Conservation (phyloP, 2,329 filamentous ascomycete genomes). For the Trichoderma arundinaceum region DNA sequence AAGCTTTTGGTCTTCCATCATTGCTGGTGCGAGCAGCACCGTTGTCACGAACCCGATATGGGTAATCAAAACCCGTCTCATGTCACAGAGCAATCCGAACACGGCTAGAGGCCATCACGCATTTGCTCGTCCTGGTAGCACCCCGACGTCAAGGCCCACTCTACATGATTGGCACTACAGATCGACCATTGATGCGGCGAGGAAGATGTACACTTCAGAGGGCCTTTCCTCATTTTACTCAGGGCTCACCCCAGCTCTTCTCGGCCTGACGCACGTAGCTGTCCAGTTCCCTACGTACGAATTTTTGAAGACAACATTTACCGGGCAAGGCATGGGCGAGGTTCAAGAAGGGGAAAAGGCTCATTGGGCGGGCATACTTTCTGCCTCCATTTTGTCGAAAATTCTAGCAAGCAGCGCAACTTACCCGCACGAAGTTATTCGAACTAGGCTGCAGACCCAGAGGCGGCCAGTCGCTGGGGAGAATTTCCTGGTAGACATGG, state of each 20-base stretch:
- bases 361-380: conserved; percentile 83
- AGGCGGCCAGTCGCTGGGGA: conserved; percentile 69
- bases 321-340: conserved; percentile 84
- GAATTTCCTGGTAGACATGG: conserved; percentile 53
- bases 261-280: conserved; percentile 92
- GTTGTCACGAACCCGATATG: conserved; percentile 97
- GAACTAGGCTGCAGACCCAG: conserved; percentile 92
- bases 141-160: conserved; percentile 59
- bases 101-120: conserved; percentile 52
- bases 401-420: conserved; percentile 92
- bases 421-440: conserved; percentile 95
- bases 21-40: conserved; percentile 90
- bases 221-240: conserved; percentile 93
- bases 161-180: conserved; percentile 86
- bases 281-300: conserved; percentile 98
- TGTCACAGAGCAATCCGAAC: conserved; percentile 78
- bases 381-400: conserved; percentile 92
- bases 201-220: conserved; percentile 94
- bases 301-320: conserved; percentile 88
- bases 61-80: conserved; percentile 98
- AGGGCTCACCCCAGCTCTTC: conserved; percentile 85
- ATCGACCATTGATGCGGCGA: conserved; percentile 86
- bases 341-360: conserved; percentile 54
- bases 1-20: conserved; percentile 86
- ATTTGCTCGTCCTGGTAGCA: conserved; percentile 58